These are phyloP conservation scores for Nakataea oryzae DNA, from an alignment of 2,329 filamentous ascomycete genomes.

Conservation along the genomic window DNA sequence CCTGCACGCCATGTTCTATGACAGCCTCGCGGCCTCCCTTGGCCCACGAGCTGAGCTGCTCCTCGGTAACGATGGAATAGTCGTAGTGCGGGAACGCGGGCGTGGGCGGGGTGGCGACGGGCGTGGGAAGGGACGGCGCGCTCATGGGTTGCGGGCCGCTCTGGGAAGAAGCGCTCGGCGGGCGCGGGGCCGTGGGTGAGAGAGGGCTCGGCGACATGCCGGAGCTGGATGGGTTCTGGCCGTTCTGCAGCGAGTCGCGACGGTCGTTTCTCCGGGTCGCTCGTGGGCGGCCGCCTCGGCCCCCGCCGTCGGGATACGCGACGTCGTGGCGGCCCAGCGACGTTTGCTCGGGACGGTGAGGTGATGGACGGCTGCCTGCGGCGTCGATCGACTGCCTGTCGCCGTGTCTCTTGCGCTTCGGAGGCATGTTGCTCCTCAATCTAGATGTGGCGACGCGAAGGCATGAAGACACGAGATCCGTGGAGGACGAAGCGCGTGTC, in stretches of 20 bases:
- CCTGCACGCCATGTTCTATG: conserved; percentile 52
- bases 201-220: conserved; percentile 8
- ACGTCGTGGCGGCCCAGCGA: conserved; percentile 46
- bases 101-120: conserved; percentile 16
- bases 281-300: conserved; percentile 27
- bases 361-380: conserved; percentile 43
- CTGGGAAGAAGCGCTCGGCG: conserved; percentile 26
- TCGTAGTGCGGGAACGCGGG: conserved; percentile 42
- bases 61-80: conserved; percentile 68
- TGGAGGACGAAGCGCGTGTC: not conserved
- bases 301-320: conserved; percentile 32
- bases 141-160: conserved; percentile 12
- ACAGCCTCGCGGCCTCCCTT: conserved; percentile 56
- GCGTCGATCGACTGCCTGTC: conserved; percentile 36
- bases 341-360: conserved; percentile 50
- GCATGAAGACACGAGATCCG: not conserved
- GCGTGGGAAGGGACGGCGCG: conserved; percentile 15
- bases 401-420: conserved; percentile 47
- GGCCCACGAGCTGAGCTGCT: conserved; percentile 57
- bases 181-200: conserved; percentile 22
- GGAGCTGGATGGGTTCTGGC: conserved; percentile 14
- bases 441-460: not conserved
- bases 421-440: conserved; percentile 33
- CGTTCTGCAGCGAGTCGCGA: conserved; percentile 37
- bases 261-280: conserved; percentile 36